Evolutionary conservation across 768 basidiomycete genomes (phyloP), one percentile per base, ranked within the genome.

Genomic region (Termitomyces sp.): DNA sequence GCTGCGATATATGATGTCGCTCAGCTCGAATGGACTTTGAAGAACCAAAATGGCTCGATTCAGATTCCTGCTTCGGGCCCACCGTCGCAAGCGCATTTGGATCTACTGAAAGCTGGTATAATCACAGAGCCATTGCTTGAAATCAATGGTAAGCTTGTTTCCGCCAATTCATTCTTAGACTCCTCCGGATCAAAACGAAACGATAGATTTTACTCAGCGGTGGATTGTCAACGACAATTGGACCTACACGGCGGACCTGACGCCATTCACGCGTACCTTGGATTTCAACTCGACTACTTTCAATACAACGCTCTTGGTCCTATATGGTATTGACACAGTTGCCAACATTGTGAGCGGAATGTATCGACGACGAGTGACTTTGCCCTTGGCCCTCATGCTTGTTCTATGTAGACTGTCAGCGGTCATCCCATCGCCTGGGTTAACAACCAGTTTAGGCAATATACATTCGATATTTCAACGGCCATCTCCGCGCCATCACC

Each of bases 141-240:
- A 4, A 79, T 83, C 40, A 85, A 85, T 60, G 85, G 83, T 82
- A 29, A n/a, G 66, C 47, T 31, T 43, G 31, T 37, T 15, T 5
- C 40, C 42, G 0, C 20, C 9, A 3, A 25, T 34, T n/a, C 11
- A 9, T 29, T 6, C 20, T 17, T 15, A 47, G 11, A 25, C 25
- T 20, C 10, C 25, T 9, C 17, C 40, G 29, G 34, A 38, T 50
- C 32, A 17, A 25, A 45, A 47, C 14, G 36, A 31, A 25, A 37
- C 20, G 9, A 31, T 37, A 84, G 83, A 86, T 59, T 83, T 81
- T 61, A 81, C 79, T 1, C 76, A 84, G 65, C 74, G 85, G 62
- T 85, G 83, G 84, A 73, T 86, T 51, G 76, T 77, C 36, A 72
- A 80, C 55, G 83, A 86, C 59, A 81, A 82, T 60, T 86, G 85